Percentiles rank a stretch among this genome's conserved stretches.
Evolutionary conservation across 2,329 filamentous ascomycete species (phyloP).

Genomic region (Neocucurbitaria cava): DNA sequence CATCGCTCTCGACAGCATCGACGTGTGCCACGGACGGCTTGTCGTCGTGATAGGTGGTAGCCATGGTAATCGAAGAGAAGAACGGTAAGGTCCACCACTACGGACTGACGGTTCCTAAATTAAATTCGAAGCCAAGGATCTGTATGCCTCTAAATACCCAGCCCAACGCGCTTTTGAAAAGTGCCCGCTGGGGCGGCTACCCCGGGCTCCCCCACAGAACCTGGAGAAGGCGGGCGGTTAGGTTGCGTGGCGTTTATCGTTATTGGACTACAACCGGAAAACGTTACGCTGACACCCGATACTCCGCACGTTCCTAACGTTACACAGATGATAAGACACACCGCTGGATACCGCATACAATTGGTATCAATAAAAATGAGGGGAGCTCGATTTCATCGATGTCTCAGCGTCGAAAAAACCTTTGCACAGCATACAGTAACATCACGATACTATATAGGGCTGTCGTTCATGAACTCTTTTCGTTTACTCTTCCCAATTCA

Average conservation of each 20-base stretch:
- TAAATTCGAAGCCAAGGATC: slow-evolving; percentile 1
- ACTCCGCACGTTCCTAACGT: neutral
- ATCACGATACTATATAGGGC: no score
- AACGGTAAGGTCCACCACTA: neutral
- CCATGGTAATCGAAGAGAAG: slow-evolving; percentile 1
- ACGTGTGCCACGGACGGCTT: slow-evolving; percentile 22
- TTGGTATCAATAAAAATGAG: no score
- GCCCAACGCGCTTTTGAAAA: neutral
- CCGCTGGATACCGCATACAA: no score
- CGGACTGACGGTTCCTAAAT: neutral
- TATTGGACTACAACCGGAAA: slow-evolving; percentile 28
- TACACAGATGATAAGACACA: no score
- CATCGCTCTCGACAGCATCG: slow-evolving; percentile 25
- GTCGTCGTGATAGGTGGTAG: slow-evolving; percentile 9
- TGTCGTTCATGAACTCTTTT: no score
- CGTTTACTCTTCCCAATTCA: no score
- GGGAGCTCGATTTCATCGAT: no score
- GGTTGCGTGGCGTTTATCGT: slow-evolving; percentile 3
- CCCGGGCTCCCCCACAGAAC: slow-evolving; percentile 2
- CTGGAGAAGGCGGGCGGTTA: slow-evolving; percentile 12
- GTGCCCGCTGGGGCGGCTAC: slow-evolving; percentile 1
- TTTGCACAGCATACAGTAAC: no score
- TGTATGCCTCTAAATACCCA: slow-evolving; percentile 5
- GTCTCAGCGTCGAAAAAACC: no score
- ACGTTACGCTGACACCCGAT: slow-evolving; percentile 19